Percentiles rank a stretch among this genome's conserved stretches.
Conservation (phyloP, 163 green algal genomes). For the Chloromonas sp. region DNA sequence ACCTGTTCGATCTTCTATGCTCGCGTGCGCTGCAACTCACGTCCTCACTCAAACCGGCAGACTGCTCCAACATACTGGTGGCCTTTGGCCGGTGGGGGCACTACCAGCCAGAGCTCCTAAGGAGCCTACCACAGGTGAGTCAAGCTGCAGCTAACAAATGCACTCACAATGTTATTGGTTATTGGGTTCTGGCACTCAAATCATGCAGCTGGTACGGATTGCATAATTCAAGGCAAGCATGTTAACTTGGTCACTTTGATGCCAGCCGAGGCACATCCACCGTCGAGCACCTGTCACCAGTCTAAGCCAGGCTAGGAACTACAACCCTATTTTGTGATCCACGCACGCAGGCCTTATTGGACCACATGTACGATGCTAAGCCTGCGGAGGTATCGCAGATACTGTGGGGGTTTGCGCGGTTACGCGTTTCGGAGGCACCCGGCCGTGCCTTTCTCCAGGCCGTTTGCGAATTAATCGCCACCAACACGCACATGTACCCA, state of each 20-base stretch:
- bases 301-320: too few species aligned
- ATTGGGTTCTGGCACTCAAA: neutral
- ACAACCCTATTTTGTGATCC: too few species aligned
- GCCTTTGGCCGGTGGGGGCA: constrained; percentile 8
- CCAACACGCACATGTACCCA: neutral
- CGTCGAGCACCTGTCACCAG: too few species aligned
- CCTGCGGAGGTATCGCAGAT: neutral
- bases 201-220: too few species aligned
- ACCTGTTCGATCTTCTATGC: constrained; percentile 9
- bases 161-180: neutral
- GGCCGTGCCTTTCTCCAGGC: constrained; percentile 13
- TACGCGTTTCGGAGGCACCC: constrained; percentile 6
- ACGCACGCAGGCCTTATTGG: constrained; percentile 7
- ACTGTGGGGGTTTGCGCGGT: constrained; percentile 12
- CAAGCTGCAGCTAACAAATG: neutral
- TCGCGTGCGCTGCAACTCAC: neutral
- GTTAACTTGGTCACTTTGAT: too few species aligned
- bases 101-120: constrained; percentile 11
- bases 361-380: constrained; percentile 13
- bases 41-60: neutral
- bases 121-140: constrained; percentile 3
- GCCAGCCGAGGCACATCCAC: too few species aligned
- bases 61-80: constrained; percentile 12
- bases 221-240: too few species aligned
- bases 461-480: neutral